Evolutionary conservation across 2,329 filamentous ascomycete genomes (phyloP), one percentile per base, ranked within the genome.

Genomic region (Mycocentrospora acerina): DNA sequence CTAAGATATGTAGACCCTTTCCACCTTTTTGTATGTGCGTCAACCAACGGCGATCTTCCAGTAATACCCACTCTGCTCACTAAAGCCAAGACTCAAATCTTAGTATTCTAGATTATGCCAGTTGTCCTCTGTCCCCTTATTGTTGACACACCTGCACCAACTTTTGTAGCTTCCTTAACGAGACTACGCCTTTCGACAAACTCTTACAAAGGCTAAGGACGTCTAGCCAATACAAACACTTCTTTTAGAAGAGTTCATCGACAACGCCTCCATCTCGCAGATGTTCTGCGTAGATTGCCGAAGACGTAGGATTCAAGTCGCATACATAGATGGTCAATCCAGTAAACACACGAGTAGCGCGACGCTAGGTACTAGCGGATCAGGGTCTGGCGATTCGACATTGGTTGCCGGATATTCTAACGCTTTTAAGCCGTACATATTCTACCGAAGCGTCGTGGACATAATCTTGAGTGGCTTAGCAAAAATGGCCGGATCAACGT

Each of bases 301-400:
- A 27, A 26, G 16, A 19, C 22, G 28, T 33, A 13, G 19, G 7
- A n/a, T 40, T 33, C 19, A 22, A 48, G 26, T 52, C 52, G 37
- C n/a, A n/a, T n/a, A n/a, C 39, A 57, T 12, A 68, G 44, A 48
- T 68, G 62, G 29, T 62, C 51, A 17, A 59, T 42, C 67, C 64
- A 70, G 41, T 60, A 62, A 25, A 66, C 36, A 37, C 60, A 66
- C 7, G 60, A 53, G 31, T 54, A 56, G 15, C 42, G 48, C 19
- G 57, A 34, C 6, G 53, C 14, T 4, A 52, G n/a, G n/a, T 3
- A 50, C 49, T 32, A 67, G 39, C 33, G 53, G 49, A 48, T 65
- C 49, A 36, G 53, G 42, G 37, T 46, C 16, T 26, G 59, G 43
- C 40, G 42, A 24, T 42, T 47, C 25, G 25, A 59, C 43, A 9